Base-by-base conservation (phyloP, 1,139 yeast species). In the Debaryomyces singareniensis region DNA sequence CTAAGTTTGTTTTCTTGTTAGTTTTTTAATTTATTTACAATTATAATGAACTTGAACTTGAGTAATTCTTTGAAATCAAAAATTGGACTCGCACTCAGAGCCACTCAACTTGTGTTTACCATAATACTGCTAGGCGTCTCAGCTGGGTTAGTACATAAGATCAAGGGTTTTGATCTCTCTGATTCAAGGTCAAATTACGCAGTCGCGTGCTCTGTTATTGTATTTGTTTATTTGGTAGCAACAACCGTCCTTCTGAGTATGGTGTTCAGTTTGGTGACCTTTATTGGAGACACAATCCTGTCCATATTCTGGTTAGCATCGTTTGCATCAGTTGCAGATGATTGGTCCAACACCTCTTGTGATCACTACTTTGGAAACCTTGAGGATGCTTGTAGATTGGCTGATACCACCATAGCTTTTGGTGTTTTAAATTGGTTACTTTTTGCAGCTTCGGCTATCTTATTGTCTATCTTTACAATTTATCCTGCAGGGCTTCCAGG, bases 371-470 rank as follows among this genome's bases (percentile, higher is more conserved):
- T n/a, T 7, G 7, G 9, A 7, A 18, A 7, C 21, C n/a, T 7
- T n/a, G n/a, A 33, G 30, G 25, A 21, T 20, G 18, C 26, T 28
- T 61, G 67, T 39, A 34, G 35, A 23, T 16, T 47, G 4, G 51
- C 51, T 5, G 52, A 59, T 39, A 61, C 61, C 1, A 32, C 48
- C 11, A 46, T 56, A 34, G 58, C 61, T 2, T 48, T 60, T 34
- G 44, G 54, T 1, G 49, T 60, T 22, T 34, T 61, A 28, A 40
- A 43, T 21, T 61, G 61, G 58, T 16, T 58, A 4, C 37, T 53
- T 30, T 57, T 51, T 28, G 35, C 42, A 6, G 44, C 42, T 4
- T 37, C 57, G 13, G 43, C 56, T 29, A 45, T 35, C 2, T 42
- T 55, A 26, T 35, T 51, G 23, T 28, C 53, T 6, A 23, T 45